phyloP scores from a whole-genome alignment of 352 stramenopile species.

The Globisporangium mamillatum region DNA sequence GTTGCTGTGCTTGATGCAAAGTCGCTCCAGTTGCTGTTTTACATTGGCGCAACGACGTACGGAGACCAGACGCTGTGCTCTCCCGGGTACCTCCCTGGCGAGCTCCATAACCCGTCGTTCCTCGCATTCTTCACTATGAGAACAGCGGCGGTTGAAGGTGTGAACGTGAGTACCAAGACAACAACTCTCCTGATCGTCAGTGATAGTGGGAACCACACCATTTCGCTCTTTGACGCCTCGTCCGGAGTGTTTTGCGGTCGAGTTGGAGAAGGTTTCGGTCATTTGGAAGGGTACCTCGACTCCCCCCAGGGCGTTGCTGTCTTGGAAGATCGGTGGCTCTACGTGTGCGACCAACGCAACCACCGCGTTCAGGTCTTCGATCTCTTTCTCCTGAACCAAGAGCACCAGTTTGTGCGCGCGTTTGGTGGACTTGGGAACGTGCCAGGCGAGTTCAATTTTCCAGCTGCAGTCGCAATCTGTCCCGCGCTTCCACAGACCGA shows the following conservation, averaged over 20 bases:
- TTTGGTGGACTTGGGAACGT: slow-evolving; percentile 34
- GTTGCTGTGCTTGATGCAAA: slow-evolving; percentile 37
- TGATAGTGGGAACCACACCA: slow-evolving; percentile 57
- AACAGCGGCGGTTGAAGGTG: neutral
- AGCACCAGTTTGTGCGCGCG: slow-evolving; percentile 18
- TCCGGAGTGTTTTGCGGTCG: slow-evolving; percentile 30
- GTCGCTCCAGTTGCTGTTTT: slow-evolving; percentile 25
- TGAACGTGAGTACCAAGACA: neutral
- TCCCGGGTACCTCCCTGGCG: slow-evolving; percentile 42
- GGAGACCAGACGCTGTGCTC: slow-evolving; percentile 45
- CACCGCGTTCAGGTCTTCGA: slow-evolving; percentile 67
- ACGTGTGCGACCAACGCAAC: slow-evolving; percentile 64
- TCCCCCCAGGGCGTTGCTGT: slow-evolving; percentile 56
- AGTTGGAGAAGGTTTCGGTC: slow-evolving; percentile 55
- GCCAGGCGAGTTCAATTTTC: slow-evolving; percentile 49
- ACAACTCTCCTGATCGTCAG: slow-evolving; percentile 35
- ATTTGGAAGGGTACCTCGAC: slow-evolving; percentile 45
- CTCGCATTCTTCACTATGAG: slow-evolving; percentile 23
- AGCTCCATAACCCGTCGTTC: slow-evolving; percentile 50
- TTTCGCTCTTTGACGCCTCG: slow-evolving; percentile 51
- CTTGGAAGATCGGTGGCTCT: slow-evolving; percentile 38
- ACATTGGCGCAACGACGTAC: slow-evolving; percentile 57
- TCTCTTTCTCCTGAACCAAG: slow-evolving; percentile 14
- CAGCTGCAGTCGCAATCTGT: slow-evolving; percentile 39
- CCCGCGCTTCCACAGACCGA: slow-evolving; percentile 25